Percentiles rank a stretch among this genome's conserved stretches.
Evolutionary conservation across 805 yeast species (phyloP).

Genomic region (Lachancea fermentati): DNA sequence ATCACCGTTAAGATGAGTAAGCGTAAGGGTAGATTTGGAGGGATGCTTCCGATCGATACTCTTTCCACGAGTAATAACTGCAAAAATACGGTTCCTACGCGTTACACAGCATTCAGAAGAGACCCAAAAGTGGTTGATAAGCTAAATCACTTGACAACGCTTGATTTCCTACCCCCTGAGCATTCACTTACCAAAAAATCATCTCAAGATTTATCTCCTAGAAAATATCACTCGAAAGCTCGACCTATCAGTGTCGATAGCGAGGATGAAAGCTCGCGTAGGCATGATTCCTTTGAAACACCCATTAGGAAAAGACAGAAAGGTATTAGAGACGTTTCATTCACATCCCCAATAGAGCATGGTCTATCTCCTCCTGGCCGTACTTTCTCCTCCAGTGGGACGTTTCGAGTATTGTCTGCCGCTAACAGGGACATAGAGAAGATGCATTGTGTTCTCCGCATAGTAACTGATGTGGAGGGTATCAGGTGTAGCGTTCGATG

Average conservation of each 20-base stretch:
- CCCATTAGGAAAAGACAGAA: slow-evolving; percentile 2
- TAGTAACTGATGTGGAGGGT: slow-evolving; percentile 13
- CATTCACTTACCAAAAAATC: background rate
- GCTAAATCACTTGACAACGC: slow-evolving; percentile 11
- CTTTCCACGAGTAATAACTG: slow-evolving; percentile 6
- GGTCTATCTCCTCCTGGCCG: slow-evolving; percentile 1
- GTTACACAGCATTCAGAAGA: slow-evolving; percentile 17
- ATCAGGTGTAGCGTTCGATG: slow-evolving; percentile 14
- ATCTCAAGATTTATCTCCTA: background rate
- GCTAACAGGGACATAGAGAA: slow-evolving; percentile 1
- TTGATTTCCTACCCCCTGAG: slow-evolving; percentile 7
- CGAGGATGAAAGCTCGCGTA: background rate
- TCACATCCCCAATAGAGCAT: background rate
- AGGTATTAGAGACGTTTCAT: background rate
- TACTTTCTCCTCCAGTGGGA: slow-evolving; percentile 12
- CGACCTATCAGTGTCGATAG: background rate
- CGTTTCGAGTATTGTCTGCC: slow-evolving; percentile 2
- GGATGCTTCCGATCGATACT: slow-evolving; percentile 11
- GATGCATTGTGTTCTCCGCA: slow-evolving; percentile 7
- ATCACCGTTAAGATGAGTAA: slow-evolving; percentile 3
- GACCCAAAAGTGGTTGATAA: slow-evolving; percentile 18
- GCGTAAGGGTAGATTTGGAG: slow-evolving; percentile 10
- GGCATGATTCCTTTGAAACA: background rate
- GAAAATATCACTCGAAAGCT: background rate
- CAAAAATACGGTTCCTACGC: slow-evolving; percentile 7